Base-by-base conservation (phyloP, 2,329 filamentous ascomycete genomes). In the Cadophora gregata region DNA sequence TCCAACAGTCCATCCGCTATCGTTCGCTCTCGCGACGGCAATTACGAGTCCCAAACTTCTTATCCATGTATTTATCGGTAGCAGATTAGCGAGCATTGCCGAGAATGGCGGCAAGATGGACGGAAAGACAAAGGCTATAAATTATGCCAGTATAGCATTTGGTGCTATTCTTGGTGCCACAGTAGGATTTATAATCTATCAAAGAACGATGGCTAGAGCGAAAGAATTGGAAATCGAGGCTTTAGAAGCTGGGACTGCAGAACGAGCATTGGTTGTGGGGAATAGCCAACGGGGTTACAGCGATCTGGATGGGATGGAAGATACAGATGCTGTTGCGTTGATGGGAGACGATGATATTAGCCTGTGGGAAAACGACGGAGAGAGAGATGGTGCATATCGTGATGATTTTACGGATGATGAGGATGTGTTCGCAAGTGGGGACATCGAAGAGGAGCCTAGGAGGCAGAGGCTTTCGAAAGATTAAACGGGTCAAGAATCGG, bases 21-120 rank as follows among this genome's bases (percentile, higher is more conserved):
- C 86, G 56, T 98, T 96, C 80, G 90, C 89, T 36, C 78, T 93
- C 55, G 95, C 96, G 6, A 98, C 95, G 0, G 90, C 92, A 2
- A 81, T 95, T 19, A 89, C 93, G 61, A 87, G 85, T 16, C 96
- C 96, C 7, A 99, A 98, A 76, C 83, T 99, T 21, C 83, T 98
- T 67, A 89, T 99, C 60, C 93, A 97, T 77, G 88, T 97, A 73
- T 99, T 97, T 80, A 93, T 99, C 74, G 96, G 96, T 68, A 90
- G 87, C 75, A 87, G 93, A 64, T 83, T 99, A 19, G 93, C 93
- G 53, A 83, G 90, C 62, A 87, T 99, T 38, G 93, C 92, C n/a
- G 92, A 97, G 74, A 86, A 88, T 65, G 91, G 90, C 69, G 93
- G 92, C 76, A 86, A 90, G 76, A 97, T 98, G 95, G 89, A 91